phyloP scores from a whole-genome alignment of 306 rosid genomes.

The Quercus aquifolioides region DNA sequence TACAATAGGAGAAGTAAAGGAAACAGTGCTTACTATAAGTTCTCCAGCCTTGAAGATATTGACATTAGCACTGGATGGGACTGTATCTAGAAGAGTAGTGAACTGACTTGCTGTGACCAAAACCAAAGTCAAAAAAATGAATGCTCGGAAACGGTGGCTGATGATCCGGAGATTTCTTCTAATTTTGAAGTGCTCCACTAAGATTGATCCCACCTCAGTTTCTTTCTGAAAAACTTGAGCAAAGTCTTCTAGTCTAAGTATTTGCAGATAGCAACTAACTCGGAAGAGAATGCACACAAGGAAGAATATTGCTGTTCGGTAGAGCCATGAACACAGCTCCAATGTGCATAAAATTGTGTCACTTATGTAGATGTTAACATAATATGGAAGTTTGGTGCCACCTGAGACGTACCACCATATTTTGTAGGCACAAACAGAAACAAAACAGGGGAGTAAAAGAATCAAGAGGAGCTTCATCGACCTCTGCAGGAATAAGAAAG shows the following conservation, averaged over 20 bases:
- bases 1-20: background rate
- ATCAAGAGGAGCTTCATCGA: slow-evolving; percentile 54
- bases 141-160: slow-evolving; percentile 78
- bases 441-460: slow-evolving; percentile 57
- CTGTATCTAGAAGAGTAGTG: slow-evolving; percentile 49
- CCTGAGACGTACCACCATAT: slow-evolving; percentile 92
- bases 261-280: slow-evolving; percentile 65
- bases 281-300: slow-evolving; percentile 69
- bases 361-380: slow-evolving; percentile 53
- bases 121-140: slow-evolving; percentile 62
- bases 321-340: slow-evolving; percentile 85
- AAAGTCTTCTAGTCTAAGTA: slow-evolving; percentile 63
- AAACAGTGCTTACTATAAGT: slow-evolving; percentile 56
- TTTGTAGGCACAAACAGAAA: slow-evolving; percentile 65
- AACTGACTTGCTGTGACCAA: slow-evolving; percentile 86
- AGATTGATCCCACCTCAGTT: slow-evolving; percentile 63
- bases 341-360: slow-evolving; percentile 40
- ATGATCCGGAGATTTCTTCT: slow-evolving; percentile 57
- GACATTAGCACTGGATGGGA: slow-evolving; percentile 46
- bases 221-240: slow-evolving; percentile 60
- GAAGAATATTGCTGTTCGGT: slow-evolving; percentile 85
- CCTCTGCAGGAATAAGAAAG: slow-evolving; percentile 42
- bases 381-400: slow-evolving; percentile 54
- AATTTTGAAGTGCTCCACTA: slow-evolving; percentile 58
- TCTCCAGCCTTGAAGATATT: slow-evolving; percentile 78